phyloP scores from a whole-genome alignment of 352 stramenopile species.

The Globisporangium nagaii region DNA sequence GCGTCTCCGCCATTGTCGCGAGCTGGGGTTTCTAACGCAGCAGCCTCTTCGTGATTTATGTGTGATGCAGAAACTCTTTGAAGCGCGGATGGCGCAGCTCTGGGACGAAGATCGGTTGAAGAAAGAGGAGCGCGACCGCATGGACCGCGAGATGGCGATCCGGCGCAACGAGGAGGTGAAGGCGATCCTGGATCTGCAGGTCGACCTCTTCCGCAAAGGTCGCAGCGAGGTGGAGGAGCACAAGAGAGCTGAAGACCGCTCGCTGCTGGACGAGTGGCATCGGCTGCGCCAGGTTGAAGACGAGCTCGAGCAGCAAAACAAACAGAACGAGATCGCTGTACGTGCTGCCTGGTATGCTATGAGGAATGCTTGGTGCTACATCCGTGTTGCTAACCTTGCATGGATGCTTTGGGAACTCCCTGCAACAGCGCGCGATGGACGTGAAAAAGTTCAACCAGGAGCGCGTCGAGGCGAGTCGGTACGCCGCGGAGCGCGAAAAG shows the following conservation, averaged over 20 bases:
- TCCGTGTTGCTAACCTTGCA: too few relatives aligned
- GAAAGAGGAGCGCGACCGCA: slow-evolving; percentile 65
- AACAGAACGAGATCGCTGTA: slow-evolving; percentile 52
- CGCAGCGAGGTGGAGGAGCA: slow-evolving; percentile 28
- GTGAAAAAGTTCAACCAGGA: slow-evolving; percentile 75
- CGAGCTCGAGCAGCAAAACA: slow-evolving; percentile 42
- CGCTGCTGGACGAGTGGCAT: slow-evolving; percentile 60
- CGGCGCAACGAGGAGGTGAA: slow-evolving; percentile 71
- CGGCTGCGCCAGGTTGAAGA: slow-evolving; percentile 56
- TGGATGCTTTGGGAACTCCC: too few relatives aligned
- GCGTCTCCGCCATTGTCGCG: too few relatives aligned
- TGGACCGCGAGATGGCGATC: slow-evolving; percentile 36
- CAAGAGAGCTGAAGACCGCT: slow-evolving; percentile 37
- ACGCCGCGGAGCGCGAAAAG: slow-evolving; percentile 42
- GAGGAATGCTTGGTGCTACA: too few relatives aligned
- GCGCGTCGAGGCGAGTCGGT: slow-evolving; percentile 40
- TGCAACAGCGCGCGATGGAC: slow-evolving; percentile 42
- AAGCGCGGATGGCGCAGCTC: slow-evolving; percentile 58
- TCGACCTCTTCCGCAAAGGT: slow-evolving; percentile 51
- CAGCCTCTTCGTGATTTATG: too few relatives aligned
- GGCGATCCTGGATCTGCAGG: slow-evolving; percentile 68
- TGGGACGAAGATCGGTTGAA: slow-evolving; percentile 69
- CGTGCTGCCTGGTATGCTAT: too few relatives aligned
- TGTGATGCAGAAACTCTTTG: slow-evolving; percentile 26
- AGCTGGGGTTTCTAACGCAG: too few relatives aligned